phyloP scores from a whole-genome alignment of 371 early-diverging fungal genomes.

The Circinella umbellata region DNA sequence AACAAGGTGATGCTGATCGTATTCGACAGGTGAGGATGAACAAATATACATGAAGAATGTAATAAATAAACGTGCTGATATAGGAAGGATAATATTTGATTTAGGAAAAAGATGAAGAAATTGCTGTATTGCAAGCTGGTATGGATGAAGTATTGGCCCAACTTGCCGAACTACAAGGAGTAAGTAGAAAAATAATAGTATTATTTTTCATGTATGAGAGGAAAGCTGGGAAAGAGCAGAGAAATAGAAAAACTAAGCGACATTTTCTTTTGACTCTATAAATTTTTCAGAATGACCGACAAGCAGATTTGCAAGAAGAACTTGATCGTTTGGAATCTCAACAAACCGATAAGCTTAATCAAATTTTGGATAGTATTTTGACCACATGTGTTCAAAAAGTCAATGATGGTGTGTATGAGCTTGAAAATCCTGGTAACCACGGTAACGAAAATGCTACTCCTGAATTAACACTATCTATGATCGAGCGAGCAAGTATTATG shows the following conservation, averaged over 20 bases:
- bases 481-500: constrained; percentile 83
- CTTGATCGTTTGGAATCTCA: constrained; percentile 67
- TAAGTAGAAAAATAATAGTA: constrained; percentile 20
- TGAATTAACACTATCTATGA: constrained; percentile 87
- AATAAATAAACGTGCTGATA: no score
- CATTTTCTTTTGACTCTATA: no score
- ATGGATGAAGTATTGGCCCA: constrained; percentile 94
- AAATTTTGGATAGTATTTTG: constrained; percentile 89
- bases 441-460: constrained; percentile 92
- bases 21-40: constrained; percentile 44
- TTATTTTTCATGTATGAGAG: not conserved
- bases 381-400: constrained; percentile 86
- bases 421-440: constrained; percentile 78
- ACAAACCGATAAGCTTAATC: constrained; percentile 76
- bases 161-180: constrained; percentile 79
- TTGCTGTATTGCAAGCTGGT: constrained; percentile 88
- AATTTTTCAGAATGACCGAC: constrained; percentile 40
- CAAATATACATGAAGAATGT: not conserved
- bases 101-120: constrained; percentile 86
- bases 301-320: constrained; percentile 68
- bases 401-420: constrained; percentile 85
- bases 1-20: constrained; percentile 72
- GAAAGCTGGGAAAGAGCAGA: no score
- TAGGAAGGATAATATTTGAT: not conserved
- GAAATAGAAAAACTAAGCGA: no score